These are phyloP conservation scores for Stropharia rugosoannulata DNA, from an alignment of 768 basidiomycete genomes.

Conservation along the genomic window DNA sequence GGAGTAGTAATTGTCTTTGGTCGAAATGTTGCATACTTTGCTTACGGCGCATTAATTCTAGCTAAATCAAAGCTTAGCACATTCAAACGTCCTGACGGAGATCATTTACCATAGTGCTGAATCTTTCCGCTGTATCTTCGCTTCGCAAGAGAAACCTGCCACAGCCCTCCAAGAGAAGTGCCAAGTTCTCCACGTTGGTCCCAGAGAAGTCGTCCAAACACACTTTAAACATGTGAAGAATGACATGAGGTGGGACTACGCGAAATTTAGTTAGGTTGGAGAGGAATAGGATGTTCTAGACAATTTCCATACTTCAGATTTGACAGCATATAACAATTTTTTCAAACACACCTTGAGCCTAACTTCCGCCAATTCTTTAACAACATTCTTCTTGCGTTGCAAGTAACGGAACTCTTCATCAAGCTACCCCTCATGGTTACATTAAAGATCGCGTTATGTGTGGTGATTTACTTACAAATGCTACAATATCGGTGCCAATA, in stretches of 20 bases:
- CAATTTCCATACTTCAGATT: neutral
- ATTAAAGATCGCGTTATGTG: neutral
- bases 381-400: constrained; percentile 90
- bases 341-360: constrained; percentile 67
- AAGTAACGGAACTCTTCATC: constrained; percentile 97
- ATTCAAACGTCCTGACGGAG: constrained; percentile 10
- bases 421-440: constrained; percentile 48
- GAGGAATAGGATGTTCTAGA: constrained; percentile 82
- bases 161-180: constrained; percentile 89
- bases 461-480: constrained; percentile 54
- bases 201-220: constrained; percentile 94
- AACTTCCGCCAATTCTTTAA: constrained; percentile 85
- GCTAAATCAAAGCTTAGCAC: constrained; percentile 36
- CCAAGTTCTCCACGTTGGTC: constrained; percentile 90
- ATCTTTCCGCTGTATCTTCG: constrained; percentile 85
- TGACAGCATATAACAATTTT: neutral
- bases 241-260: constrained; percentile 87
- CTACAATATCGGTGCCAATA: constrained; percentile 78
- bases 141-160: constrained; percentile 88
- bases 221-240: constrained; percentile 95
- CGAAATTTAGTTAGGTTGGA: constrained; percentile 95
- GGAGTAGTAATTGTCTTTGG: constrained; percentile 80
- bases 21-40: constrained; percentile 93
- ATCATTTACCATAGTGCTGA: constrained; percentile 74
- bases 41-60: constrained; percentile 94